phyloP scores from a whole-genome alignment of 805 yeast species.

The Hyphopichia homilentoma region DNA sequence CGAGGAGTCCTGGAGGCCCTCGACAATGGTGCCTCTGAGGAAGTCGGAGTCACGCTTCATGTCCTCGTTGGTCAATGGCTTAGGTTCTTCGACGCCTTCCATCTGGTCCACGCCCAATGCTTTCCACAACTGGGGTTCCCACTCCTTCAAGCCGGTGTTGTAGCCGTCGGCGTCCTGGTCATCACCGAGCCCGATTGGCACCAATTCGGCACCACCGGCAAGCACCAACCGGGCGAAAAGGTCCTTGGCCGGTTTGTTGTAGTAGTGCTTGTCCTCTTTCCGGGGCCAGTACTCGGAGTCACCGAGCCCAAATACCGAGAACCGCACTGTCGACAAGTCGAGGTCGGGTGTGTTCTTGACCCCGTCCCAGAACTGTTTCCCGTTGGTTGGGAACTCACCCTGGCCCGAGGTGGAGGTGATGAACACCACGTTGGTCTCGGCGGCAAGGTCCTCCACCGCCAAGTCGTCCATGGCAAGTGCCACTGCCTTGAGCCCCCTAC shows the following conservation, averaged over 20 bases:
- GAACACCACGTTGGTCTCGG: slow-evolving; percentile 66
- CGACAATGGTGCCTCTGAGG: slow-evolving; percentile 90
- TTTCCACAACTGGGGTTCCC: slow-evolving; percentile 86
- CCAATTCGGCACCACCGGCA: slow-evolving; percentile 70
- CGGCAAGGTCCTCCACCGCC: slow-evolving; percentile 67
- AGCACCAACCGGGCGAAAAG: slow-evolving; percentile 59
- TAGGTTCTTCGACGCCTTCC: slow-evolving; percentile 85
- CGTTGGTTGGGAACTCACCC: slow-evolving; percentile 84
- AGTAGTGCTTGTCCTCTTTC: slow-evolving; percentile 89
- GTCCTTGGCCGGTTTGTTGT: slow-evolving; percentile 86
- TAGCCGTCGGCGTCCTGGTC: slow-evolving; percentile 97
- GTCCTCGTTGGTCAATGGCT: slow-evolving; percentile 89
- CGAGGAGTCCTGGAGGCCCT: slow-evolving; percentile 72
- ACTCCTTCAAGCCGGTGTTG: slow-evolving; percentile 82
- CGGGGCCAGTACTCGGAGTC: slow-evolving; percentile 95
- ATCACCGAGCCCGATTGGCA: slow-evolving; percentile 85
- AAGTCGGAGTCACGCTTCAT: slow-evolving; percentile 84
- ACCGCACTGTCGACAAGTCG: slow-evolving; percentile 57
- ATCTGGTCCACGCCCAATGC: slow-evolving; percentile 82
- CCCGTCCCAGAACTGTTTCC: slow-evolving; percentile 72
- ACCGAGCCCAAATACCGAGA: slow-evolving; percentile 73
- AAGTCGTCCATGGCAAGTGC: slow-evolving; percentile 69
- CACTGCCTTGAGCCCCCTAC: slow-evolving; percentile 69
- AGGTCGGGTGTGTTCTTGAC: slow-evolving; percentile 57
- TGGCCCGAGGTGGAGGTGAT: slow-evolving; percentile 79